Evolutionary conservation across 129 eudicot species (phyloP).

Genomic region (Scalesia atractyloides): DNA sequence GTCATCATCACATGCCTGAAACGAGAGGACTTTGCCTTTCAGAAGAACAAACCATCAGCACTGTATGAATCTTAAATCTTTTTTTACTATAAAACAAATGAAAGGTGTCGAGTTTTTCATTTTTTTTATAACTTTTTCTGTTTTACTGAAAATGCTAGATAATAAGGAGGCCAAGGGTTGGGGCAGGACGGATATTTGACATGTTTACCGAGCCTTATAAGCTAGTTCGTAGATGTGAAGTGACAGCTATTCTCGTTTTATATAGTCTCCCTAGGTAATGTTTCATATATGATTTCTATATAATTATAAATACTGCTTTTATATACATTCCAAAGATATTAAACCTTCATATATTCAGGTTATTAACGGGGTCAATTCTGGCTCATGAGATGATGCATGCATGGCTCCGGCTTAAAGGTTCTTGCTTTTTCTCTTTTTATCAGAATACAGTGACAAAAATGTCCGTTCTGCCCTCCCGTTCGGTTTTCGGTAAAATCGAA

Average conservation of each 20-base stretch:
- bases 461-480: too few species aligned
- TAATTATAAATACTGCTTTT: neutral
- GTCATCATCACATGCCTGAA: slow-evolving; percentile 96
- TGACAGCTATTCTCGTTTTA: slow-evolving; percentile 93
- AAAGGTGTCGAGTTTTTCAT: neutral
- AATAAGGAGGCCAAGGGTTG: slow-evolving; percentile 76
- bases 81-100: neutral
- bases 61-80: slow-evolving; percentile 47
- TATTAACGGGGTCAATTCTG: slow-evolving; percentile 91
- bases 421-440: neutral
- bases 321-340: slow-evolving; percentile 4
- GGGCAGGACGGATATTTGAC: slow-evolving; percentile 73
- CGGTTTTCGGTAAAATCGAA: too few species aligned
- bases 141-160: slow-evolving; percentile 49
- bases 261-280: slow-evolving; percentile 91
- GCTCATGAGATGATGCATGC: slow-evolving; percentile 99
- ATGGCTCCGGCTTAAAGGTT: slow-evolving; percentile 95
- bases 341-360: slow-evolving; percentile 45
- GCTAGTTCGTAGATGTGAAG: slow-evolving; percentile 81
- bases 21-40: slow-evolving; percentile 99
- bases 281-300: neutral
- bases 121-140: neutral
- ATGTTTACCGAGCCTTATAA: slow-evolving; percentile 88
- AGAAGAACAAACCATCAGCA: slow-evolving; percentile 95
- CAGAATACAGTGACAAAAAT: neutral